phyloP scores from a whole-genome alignment of 441 rosid species.

The Populus trichocarpa region DNA sequence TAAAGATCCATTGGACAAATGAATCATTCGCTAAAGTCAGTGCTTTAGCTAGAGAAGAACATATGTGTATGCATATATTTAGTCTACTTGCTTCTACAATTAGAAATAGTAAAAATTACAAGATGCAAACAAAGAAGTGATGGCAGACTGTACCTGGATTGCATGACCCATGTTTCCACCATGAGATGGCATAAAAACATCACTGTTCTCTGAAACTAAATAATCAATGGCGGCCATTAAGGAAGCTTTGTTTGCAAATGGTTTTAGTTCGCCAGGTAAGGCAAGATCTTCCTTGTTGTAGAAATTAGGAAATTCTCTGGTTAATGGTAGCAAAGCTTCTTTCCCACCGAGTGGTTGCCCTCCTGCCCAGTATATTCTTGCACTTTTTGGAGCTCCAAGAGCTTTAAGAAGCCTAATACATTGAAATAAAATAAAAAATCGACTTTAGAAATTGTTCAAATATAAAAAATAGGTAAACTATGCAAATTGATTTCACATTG shows the following conservation, averaged over 20 bases:
- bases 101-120: not conserved
- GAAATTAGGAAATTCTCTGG: slow-evolving; percentile 57
- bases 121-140: not conserved
- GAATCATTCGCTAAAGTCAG: not conserved
- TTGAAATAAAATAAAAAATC: not conserved
- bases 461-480: not conserved
- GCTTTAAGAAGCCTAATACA: slow-evolving; percentile 79
- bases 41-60: not conserved
- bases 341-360: slow-evolving; percentile 85
- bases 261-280: slow-evolving; percentile 67
- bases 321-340: slow-evolving; percentile 67
- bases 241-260: slow-evolving; percentile 73
- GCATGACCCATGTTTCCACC: slow-evolving; percentile 99
- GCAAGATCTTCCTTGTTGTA: slow-evolving; percentile 83
- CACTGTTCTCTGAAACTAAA: slow-evolving; percentile 69
- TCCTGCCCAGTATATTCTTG: slow-evolving; percentile 91
- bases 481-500: not conserved
- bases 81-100: not conserved
- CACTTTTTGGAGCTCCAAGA: slow-evolving; percentile 70
- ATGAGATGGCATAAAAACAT: slow-evolving; percentile 94
- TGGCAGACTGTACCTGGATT: slow-evolving; percentile 52
- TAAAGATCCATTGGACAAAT: not conserved
- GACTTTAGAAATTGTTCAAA: not conserved
- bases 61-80: not conserved
- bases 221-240: slow-evolving; percentile 85